phyloP scores from a whole-genome alignment of 306 rosid species.

The Vicia villosa region DNA sequence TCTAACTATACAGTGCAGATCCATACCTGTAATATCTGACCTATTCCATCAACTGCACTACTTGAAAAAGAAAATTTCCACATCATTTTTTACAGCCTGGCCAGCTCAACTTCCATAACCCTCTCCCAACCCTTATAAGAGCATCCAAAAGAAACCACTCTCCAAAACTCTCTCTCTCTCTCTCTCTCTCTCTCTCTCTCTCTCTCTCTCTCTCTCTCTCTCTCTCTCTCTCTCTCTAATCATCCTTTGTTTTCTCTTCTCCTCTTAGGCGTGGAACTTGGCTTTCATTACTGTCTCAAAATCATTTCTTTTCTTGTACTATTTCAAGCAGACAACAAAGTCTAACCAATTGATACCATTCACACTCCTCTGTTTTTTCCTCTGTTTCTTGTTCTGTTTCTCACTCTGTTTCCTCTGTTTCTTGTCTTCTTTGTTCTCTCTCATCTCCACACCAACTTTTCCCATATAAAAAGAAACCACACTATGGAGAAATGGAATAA shows the following conservation, averaged over 20 bases:
- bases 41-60: too few relatives aligned
- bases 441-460: neutral
- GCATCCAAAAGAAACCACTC: conserved; percentile 45
- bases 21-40: too few relatives aligned
- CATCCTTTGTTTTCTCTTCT: conserved; percentile 54
- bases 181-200: conserved; percentile 51
- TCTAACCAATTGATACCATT: conserved; percentile 52
- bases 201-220: conserved; percentile 47
- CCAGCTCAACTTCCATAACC: conserved; percentile 11
- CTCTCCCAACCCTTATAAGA: conserved; percentile 54
- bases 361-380: conserved; percentile 49
- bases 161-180: conserved; percentile 46
- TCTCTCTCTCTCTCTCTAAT: conserved; percentile 55
- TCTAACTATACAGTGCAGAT: too few relatives aligned
- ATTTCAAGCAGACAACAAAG: conserved; percentile 59
- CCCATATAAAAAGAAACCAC: conserved; percentile 26
- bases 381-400: too few relatives aligned
- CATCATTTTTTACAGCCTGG: conserved; percentile 50
- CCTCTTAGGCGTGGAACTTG: conserved; percentile 75
- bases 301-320: conserved; percentile 45
- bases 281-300: conserved; percentile 71
- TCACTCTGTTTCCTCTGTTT: conserved; percentile 39
- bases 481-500: conserved; percentile 72
- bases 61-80: conserved; percentile 34
- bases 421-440: conserved; percentile 7